Conservation (phyloP, 352 stramenopile species). For the Globisporangium perplexum region DNA sequence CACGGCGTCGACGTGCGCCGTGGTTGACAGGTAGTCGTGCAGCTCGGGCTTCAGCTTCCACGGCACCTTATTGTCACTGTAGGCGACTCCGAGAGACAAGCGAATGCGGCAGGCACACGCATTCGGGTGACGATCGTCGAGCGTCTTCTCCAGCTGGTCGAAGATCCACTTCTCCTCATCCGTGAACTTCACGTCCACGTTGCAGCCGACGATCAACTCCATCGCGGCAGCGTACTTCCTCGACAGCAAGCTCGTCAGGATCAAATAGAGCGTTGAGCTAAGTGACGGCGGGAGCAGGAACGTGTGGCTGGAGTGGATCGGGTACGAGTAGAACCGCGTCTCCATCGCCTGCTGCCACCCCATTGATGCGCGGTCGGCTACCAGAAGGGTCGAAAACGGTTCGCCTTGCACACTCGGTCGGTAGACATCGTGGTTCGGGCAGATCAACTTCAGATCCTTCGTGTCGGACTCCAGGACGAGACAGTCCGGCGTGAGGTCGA, state of each 20-base stretch:
- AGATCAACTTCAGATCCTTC: conserved; percentile 71
- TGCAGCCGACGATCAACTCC: conserved; percentile 94
- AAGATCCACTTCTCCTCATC: conserved; percentile 97
- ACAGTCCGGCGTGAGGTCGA: conserved; percentile 51
- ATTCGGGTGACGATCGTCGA: conserved; percentile 94
- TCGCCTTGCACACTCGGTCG: conserved; percentile 65
- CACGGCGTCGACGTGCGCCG: conserved; percentile 87
- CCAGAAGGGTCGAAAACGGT: conserved; percentile 74
- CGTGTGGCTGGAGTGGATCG: conserved; percentile 93
- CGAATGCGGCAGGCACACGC: conserved; percentile 93
- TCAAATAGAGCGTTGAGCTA: conserved; percentile 96
- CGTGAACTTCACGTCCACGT: conserved; percentile 94
- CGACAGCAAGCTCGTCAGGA: conserved; percentile 95
- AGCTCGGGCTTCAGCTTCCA: conserved; percentile 78
- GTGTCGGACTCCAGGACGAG: conserved; percentile 76
- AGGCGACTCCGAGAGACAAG: conserved; percentile 82
- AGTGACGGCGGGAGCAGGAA: conserved; percentile 95
- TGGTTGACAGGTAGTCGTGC: conserved; percentile 87
- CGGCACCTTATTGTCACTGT: conserved; percentile 89
- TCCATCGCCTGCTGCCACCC: conserved; percentile 88
- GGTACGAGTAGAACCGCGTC: conserved; percentile 96
- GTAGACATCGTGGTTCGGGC: conserved; percentile 81
- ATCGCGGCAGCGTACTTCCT: conserved; percentile 94
- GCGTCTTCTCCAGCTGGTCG: conserved; percentile 92
- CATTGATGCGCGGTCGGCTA: conserved; percentile 70